phyloP scores from a whole-genome alignment of 345 rosid genomes.

The Populus deltoides region DNA sequence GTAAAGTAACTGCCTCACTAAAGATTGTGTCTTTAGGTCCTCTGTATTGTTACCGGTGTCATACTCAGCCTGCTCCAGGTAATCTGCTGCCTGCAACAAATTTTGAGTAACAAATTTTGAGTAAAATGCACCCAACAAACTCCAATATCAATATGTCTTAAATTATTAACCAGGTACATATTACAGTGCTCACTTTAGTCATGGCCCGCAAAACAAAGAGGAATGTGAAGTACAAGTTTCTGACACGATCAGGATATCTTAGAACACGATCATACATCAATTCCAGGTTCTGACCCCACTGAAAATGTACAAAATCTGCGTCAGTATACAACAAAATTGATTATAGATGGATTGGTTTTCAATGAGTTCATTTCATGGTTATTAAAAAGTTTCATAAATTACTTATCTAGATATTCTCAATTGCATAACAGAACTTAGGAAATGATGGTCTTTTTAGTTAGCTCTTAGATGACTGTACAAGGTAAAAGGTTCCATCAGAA shows the following conservation, averaged over 20 bases:
- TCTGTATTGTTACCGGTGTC: conserved; percentile 74
- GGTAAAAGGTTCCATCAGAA: neutral
- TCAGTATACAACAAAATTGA: neutral
- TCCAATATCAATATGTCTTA: neutral
- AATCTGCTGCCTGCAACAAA: neutral
- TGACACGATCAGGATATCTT: conserved; percentile 79
- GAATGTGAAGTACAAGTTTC: conserved; percentile 82
- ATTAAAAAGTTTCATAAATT: neutral
- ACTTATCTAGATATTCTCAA: neutral
- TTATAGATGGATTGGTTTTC: neutral
- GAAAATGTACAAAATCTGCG: conserved; percentile 20
- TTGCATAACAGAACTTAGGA: neutral
- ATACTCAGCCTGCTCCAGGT: conserved; percentile 86
- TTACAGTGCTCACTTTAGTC: conserved; percentile 57
- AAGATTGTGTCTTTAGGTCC: conserved; percentile 77
- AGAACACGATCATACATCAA: conserved; percentile 82
- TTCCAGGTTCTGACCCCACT: conserved; percentile 90
- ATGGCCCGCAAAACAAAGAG: conserved; percentile 91
- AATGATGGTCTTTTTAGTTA: neutral
- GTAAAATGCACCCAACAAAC: neutral
- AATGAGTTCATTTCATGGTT: neutral
- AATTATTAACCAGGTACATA: neutral
- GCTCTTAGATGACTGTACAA: neutral
- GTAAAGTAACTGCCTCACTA: conserved; percentile 65
- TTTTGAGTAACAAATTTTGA: neutral